These are phyloP conservation scores for Candida boidinii DNA, from an alignment of 805 yeast species.

Conservation along the genomic window DNA sequence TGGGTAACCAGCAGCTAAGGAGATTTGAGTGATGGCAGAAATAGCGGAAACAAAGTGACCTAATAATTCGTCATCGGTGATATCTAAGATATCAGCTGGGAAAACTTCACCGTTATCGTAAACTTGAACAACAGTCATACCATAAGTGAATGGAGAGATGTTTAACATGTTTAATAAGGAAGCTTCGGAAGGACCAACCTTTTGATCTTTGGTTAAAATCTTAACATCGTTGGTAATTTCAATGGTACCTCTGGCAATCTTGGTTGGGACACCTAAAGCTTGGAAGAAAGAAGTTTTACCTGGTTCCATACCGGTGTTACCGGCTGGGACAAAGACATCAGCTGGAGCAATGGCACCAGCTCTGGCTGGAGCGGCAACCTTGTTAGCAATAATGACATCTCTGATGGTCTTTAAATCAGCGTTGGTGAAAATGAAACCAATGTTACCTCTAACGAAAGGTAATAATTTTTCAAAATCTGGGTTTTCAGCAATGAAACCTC, in stretches of 20 bases:
- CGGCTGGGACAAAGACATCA: slow-evolving; percentile 97
- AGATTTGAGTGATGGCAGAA: slow-evolving; percentile 88
- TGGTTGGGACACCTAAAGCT: slow-evolving; percentile 99
- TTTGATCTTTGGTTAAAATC: slow-evolving; percentile 79
- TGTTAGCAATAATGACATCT: slow-evolving; percentile 81
- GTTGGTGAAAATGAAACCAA: slow-evolving; percentile 99
- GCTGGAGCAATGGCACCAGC: slow-evolving; percentile 99
- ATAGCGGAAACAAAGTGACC: slow-evolving; percentile 88
- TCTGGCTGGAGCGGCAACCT: slow-evolving; percentile 99
- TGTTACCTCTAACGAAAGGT: slow-evolving; percentile 95
- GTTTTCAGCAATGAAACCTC: slow-evolving; percentile 87
- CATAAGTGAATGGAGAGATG: slow-evolving; percentile 99
- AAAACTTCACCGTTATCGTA: slow-evolving; percentile 98
- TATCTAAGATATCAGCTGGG: slow-evolving; percentile 95
- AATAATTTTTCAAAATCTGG: slow-evolving; percentile 94
- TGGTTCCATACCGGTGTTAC: slow-evolving; percentile 99
- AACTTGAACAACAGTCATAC: slow-evolving; percentile 94
- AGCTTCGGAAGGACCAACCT: slow-evolving; percentile 99
- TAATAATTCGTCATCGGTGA: slow-evolving; percentile 95
- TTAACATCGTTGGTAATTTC: slow-evolving; percentile 96
- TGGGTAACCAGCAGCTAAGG: slow-evolving; percentile 98
- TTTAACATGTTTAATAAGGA: slow-evolving; percentile 96
- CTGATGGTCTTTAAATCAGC: slow-evolving; percentile 85
- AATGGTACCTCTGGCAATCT: slow-evolving; percentile 99
- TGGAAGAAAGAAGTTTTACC: slow-evolving; percentile 99